A percentile compares a stretch with the other conserved stretches of the same genome.
Conservation (phyloP, 352 stramenopile species). For the Aphanomyces astaci region DNA sequence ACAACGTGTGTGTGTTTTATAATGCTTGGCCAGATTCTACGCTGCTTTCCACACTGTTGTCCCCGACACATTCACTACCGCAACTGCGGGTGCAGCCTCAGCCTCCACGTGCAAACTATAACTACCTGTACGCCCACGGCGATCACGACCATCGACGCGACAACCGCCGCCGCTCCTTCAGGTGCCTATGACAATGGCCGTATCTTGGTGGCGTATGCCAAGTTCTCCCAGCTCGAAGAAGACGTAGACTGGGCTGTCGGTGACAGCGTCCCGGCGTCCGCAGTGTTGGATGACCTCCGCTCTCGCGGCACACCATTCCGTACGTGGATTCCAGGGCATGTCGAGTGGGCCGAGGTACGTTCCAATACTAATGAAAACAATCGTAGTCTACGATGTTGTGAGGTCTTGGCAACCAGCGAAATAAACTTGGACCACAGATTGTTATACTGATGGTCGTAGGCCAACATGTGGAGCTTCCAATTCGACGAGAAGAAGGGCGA, state of each 20-base stretch:
- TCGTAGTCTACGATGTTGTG: no score
- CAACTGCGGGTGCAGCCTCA: conserved; percentile 35
- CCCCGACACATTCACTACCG: conserved; percentile 36
- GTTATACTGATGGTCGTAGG: no score
- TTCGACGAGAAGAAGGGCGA: conserved; percentile 35
- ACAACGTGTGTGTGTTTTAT: not conserved
- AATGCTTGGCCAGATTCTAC: conserved; percentile 32
- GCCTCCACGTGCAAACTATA: not conserved
- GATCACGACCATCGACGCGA: no score
- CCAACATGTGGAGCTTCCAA: not conserved
- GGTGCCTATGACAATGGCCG: no score
- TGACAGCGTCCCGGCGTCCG: not conserved
- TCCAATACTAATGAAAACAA: not conserved
- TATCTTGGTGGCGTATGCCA: not conserved
- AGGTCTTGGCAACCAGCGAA: no score
- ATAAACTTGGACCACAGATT: no score
- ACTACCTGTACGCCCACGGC: not conserved
- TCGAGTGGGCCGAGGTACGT: not conserved
- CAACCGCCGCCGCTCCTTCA: no score
- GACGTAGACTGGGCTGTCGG: not conserved
- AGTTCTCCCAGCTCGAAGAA: not conserved
- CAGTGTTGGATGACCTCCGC: not conserved
- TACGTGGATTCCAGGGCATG: not conserved
- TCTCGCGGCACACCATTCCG: not conserved
- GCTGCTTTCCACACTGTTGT: conserved; percentile 55